These are phyloP conservation scores for Candida adriatica DNA, from an alignment of 805 yeast species.

Conservation along the genomic window DNA sequence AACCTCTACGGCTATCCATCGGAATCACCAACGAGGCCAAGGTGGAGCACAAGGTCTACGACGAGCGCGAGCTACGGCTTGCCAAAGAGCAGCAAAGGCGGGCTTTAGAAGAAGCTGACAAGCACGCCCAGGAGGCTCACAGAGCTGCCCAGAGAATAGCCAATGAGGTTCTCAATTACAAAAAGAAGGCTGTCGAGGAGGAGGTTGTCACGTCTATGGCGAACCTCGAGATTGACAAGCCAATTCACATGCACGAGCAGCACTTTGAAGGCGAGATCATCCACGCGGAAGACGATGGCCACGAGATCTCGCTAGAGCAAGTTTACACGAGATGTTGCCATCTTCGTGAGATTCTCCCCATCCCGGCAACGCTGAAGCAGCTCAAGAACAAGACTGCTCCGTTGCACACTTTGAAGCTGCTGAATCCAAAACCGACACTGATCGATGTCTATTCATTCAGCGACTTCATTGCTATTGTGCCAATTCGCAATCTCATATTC, in stretches of 20 bases:
- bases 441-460: conserved; percentile 84
- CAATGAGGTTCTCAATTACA: conserved; percentile 49
- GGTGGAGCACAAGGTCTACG: conserved; percentile 15
- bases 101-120: conserved; percentile 54
- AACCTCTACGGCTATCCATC: conserved; percentile 53
- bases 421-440: conserved; percentile 86
- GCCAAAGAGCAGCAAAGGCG: conserved; percentile 55
- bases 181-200: conserved; percentile 18
- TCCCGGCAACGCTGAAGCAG: conserved; percentile 81
- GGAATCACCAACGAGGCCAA: conserved; percentile 53
- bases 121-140: conserved; percentile 75
- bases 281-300: conserved; percentile 11
- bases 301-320: conserved; percentile 41
- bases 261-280: conserved; percentile 36
- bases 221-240: conserved; percentile 58
- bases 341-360: conserved; percentile 83
- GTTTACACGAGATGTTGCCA: conserved; percentile 92
- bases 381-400: conserved; percentile 74
- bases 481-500: conserved; percentile 64
- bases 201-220: conserved; percentile 15
- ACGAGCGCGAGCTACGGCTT: conserved; percentile 37
- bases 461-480: conserved; percentile 82
- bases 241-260: conserved; percentile 55
- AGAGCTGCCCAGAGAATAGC: conserved; percentile 64
- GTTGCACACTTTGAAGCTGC: conserved; percentile 58